Evolutionary conservation across 2,329 filamentous ascomycete genomes (phyloP).

Genomic region (Septoria linicola): DNA sequence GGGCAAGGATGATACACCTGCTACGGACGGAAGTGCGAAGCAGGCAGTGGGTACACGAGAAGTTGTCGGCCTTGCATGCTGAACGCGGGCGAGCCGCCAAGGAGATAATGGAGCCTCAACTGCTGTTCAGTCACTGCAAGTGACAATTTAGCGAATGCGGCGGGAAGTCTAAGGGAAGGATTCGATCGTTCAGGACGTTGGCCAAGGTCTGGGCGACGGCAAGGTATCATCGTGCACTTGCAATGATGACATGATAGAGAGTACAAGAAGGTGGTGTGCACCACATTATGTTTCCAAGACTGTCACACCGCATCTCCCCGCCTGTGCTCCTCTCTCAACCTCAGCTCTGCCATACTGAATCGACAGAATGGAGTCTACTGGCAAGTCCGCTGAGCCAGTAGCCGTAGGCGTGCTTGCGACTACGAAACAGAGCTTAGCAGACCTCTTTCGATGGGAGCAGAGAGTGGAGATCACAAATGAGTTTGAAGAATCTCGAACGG

Average conservation of each 20-base stretch:
- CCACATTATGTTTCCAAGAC: background rate
- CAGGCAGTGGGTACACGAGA: conserved; percentile 6
- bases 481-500: conserved; percentile 62
- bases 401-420: conserved; percentile 65
- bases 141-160: background rate
- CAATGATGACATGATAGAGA: conserved; percentile 12
- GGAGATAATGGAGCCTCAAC: conserved; percentile 9
- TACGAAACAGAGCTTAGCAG: conserved; percentile 61
- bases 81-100: background rate
- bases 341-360: background rate
- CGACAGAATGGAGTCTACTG: conserved; percentile 31
- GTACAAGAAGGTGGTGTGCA: conserved; percentile 3
- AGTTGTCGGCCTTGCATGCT: conserved; percentile 3
- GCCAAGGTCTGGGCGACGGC: conserved; percentile 21
- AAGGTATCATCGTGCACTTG: conserved; percentile 11
- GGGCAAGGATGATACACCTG: background rate
- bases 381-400: conserved; percentile 61
- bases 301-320: conserved; percentile 2
- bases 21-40: conserved; percentile 1
- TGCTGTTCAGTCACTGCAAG: conserved; percentile 1
- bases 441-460: conserved; percentile 73
- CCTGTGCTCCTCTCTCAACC: background rate
- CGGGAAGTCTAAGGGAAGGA: background rate
- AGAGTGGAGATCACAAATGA: conserved; percentile 66
- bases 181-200: background rate